Evolutionary conservation across 1,139 yeast genomes (phyloP), one percentile per base, ranked within the genome.

Genomic region (Saccharomycopsis phalli): DNA sequence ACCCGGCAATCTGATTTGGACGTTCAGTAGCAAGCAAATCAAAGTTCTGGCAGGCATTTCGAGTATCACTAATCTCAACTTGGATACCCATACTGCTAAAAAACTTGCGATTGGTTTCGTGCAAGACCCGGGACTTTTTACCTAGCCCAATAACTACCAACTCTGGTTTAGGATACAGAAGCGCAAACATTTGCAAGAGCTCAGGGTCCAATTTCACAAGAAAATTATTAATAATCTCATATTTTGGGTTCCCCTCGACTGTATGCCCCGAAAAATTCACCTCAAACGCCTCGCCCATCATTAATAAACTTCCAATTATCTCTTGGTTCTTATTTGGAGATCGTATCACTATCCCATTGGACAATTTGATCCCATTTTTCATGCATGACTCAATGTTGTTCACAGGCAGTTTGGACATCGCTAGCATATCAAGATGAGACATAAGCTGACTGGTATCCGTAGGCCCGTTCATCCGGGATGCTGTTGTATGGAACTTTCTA

Each of bases 1-100:
- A 60, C 0, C 82, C 91, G 1, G 78, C 86, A 21, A 83, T 74
- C 22, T 74, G 76, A 23, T 68, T 65, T 0, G 93, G 87, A 49
- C 94, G 65, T 53, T 84, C 94, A 0, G 91, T 81, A 3, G 93
- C 86, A 46, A 83, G 60, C 38, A 83, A 60, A 52, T 83, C 93
- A 59, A 73, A 84, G 47, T 72, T 76, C 47, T 74, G 72, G 4
- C 84, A 91, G 0, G 87, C 84, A 50, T 74, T 75, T 48, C 59
- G 61, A 2, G 84, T 76, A 52, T 76, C 81, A 28, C 84, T 73
- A 2, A 78, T 63, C 51, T 83, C 93, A 19, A 78, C 58, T 53
- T 76, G 80, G 23, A 81, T 74, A 0, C 94, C 94, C 43, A 79
- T 59, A 2, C 64, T 57, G 14, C 70, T 66, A 40, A 83, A 65